These are phyloP conservation scores for Alectoria sarmentosa DNA, from an alignment of 495 filamentous ascomycete genomes.

Conservation along the genomic window DNA sequence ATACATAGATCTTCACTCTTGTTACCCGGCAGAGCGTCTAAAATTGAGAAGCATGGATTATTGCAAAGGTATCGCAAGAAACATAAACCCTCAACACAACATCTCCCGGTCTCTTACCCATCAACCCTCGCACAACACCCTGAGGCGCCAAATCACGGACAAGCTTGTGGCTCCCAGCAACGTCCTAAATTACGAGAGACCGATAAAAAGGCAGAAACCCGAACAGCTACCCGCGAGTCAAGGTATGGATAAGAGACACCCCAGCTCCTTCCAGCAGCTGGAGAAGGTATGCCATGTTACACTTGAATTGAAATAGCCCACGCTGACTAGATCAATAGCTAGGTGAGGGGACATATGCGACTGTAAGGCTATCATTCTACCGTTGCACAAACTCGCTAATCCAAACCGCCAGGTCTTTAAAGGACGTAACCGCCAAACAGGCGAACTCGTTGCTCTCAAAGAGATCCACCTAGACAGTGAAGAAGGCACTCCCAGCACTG, in stretches of 20 bases:
- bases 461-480: slow-evolving; percentile 99
- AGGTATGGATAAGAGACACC: slow-evolving; percentile 78
- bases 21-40: slow-evolving; percentile 18
- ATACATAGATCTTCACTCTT: slow-evolving; percentile 18
- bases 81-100: slow-evolving; percentile 17
- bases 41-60: slow-evolving; percentile 15
- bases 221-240: slow-evolving; percentile 4
- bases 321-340: slow-evolving; percentile 45
- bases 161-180: slow-evolving; percentile 18
- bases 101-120: slow-evolving; percentile 13
- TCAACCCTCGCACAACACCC: neutral
- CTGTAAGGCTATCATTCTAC: slow-evolving; percentile 50
- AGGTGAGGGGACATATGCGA: slow-evolving; percentile 98
- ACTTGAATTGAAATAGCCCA: neutral
- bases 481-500: slow-evolving; percentile 96
- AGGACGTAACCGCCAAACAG: slow-evolving; percentile 90
- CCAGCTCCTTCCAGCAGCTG: slow-evolving; percentile 96
- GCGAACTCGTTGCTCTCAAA: slow-evolving; percentile 93
- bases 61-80: slow-evolving; percentile 7
- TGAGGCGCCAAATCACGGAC: slow-evolving; percentile 16
- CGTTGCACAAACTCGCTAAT: neutral
- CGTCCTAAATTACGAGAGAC: slow-evolving; percentile 12
- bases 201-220: neutral
- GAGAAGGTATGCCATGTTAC: slow-evolving; percentile 55
- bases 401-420: slow-evolving; percentile 73